Conservation (phyloP, 2,329 filamentous ascomycete species). For the Neodidymelliopsis sp. region DNA sequence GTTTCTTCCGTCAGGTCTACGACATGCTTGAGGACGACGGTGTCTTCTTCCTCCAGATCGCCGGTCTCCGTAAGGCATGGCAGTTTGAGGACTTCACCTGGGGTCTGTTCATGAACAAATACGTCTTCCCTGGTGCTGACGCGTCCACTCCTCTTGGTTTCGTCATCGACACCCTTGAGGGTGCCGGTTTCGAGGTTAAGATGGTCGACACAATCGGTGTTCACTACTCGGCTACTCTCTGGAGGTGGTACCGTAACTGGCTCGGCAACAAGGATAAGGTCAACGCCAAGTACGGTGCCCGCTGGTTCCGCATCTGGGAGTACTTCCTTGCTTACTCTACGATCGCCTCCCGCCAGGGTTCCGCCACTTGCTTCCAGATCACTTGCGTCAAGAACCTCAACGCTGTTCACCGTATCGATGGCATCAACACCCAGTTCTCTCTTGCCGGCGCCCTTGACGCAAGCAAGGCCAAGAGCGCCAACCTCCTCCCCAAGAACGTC, state of each 20-base stretch:
- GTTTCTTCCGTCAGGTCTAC: constrained; percentile 85
- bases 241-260: constrained; percentile 99
- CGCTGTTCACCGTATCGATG: constrained; percentile 81
- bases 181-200: constrained; percentile 90
- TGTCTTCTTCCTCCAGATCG: constrained; percentile 94
- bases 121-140: constrained; percentile 96
- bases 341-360: constrained; percentile 83
- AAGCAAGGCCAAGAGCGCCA: constrained; percentile 48
- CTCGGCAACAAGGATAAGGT: constrained; percentile 92
- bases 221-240: constrained; percentile 95
- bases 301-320: constrained; percentile 97
- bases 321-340: constrained; percentile 87
- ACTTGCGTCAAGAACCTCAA: constrained; percentile 90
- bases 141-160: constrained; percentile 92
- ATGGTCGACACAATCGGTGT: constrained; percentile 90
- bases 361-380: constrained; percentile 87
- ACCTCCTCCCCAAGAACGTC: constrained; percentile 19
- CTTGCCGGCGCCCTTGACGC: constrained; percentile 70
- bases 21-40: constrained; percentile 98
- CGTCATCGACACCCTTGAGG: constrained; percentile 84
- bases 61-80: constrained; percentile 92
- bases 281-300: constrained; percentile 89
- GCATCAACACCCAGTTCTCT: constrained; percentile 72
- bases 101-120: constrained; percentile 99
- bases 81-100: constrained; percentile 98